A percentile compares a stretch with the other conserved stretches of the same genome.
Evolutionary conservation across 306 rosid species (phyloP).

Genomic region (Fragaria vesca): DNA sequence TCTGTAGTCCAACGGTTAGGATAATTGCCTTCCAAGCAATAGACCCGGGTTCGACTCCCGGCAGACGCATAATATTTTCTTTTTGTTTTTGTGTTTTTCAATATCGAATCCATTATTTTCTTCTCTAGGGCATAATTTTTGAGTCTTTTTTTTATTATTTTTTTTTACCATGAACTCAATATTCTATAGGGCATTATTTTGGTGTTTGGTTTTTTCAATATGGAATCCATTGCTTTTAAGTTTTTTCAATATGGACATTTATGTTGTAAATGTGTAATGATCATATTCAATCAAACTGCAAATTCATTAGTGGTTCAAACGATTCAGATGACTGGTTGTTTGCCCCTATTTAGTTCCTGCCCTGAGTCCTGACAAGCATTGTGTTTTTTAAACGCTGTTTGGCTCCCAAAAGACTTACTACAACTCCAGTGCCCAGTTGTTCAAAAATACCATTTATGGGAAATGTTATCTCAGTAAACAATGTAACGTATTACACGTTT

Average conservation of each 20-base stretch:
- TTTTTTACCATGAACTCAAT: too few species aligned
- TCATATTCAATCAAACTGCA: neutral
- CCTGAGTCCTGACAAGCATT: neutral
- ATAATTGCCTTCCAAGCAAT: conserved; percentile 50
- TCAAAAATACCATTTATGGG: neutral
- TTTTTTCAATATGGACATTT: too few species aligned
- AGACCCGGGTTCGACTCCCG: conserved; percentile 53
- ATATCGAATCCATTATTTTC: too few species aligned
- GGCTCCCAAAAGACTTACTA: neutral
- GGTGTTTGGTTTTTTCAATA: too few species aligned
- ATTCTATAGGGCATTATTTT: too few species aligned
- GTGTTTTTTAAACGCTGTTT: neutral
- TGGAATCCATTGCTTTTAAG: too few species aligned
- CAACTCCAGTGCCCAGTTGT: neutral
- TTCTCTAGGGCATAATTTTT: too few species aligned
- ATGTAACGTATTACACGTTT: neutral
- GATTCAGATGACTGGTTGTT: neutral
- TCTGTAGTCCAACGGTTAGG: conserved; percentile 49
- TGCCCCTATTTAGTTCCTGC: neutral
- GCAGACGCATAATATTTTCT: neutral
- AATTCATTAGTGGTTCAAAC: too few species aligned
- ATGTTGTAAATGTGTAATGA: neutral
- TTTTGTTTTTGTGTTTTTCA: too few species aligned
- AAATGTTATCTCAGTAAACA: neutral
- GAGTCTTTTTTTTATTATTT: too few species aligned